Evolutionary conservation across 192 early-diverging fungal genomes (phyloP).

Genomic region (Mortierella claussenii): DNA sequence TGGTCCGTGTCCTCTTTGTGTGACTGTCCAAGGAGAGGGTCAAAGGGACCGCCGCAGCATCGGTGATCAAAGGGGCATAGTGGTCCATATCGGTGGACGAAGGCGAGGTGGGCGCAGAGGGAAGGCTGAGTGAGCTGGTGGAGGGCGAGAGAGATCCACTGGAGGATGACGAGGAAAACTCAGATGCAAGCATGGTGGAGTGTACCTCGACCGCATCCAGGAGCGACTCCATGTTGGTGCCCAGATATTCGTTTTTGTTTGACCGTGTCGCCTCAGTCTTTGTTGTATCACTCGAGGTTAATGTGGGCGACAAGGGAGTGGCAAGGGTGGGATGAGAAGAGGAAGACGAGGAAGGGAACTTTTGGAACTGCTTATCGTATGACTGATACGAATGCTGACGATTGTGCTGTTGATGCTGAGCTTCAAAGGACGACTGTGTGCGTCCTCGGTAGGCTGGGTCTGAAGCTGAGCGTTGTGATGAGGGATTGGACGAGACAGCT

Average conservation of each 20-base stretch:
- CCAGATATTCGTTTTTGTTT: slow-evolving; percentile 44
- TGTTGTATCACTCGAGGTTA: not conserved
- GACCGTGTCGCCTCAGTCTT: slow-evolving; percentile 7
- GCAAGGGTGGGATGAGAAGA: not conserved
- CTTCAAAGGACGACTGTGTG: slow-evolving; percentile 7
- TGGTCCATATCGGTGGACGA: not conserved
- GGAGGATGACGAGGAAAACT: slow-evolving; percentile 19
- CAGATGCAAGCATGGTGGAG: slow-evolving; percentile 26
- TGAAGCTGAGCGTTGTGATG: not conserved
- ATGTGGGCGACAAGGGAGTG: not conserved
- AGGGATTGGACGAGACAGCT: slow-evolving; percentile 5
- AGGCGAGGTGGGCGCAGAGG: slow-evolving; percentile 40
- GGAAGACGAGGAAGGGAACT: slow-evolving; percentile 12
- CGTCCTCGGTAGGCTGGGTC: not conserved
- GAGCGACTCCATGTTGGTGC: slow-evolving; percentile 51
- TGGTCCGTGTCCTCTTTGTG: slow-evolving; percentile 44
- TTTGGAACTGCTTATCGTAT: slow-evolving; percentile 38
- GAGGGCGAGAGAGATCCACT: slow-evolving; percentile 39
- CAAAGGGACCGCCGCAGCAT: not conserved
- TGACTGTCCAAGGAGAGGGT: slow-evolving; percentile 18
- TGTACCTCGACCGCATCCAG: slow-evolving; percentile 45
- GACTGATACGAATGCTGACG: slow-evolving; percentile 46
- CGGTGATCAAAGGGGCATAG: not conserved
- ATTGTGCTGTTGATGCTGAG: slow-evolving; percentile 8
- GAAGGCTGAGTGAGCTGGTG: slow-evolving; percentile 14